A percentile compares a stretch with the other conserved stretches of the same genome.
Evolutionary conservation across 2,329 filamentous ascomycete species (phyloP).

Genomic region (Aciculosporium take): DNA sequence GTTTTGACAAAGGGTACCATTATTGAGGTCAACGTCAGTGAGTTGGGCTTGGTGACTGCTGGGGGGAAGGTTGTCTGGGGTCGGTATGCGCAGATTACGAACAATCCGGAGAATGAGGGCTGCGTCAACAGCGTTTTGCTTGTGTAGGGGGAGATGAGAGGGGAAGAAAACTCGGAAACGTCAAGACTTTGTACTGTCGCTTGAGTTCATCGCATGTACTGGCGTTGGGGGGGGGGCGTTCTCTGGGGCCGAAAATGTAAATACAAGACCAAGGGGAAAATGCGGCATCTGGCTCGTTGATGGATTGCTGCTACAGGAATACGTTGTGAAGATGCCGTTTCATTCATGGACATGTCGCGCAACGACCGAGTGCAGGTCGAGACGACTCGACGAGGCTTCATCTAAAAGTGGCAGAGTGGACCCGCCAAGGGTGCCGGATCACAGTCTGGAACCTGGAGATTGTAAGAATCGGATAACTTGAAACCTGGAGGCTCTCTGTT

Average conservation of each 20-base stretch:
- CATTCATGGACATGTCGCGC: too few relatives aligned
- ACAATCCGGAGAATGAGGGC: slow-evolving; percentile 34
- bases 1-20: slow-evolving; percentile 70
- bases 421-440: too few relatives aligned
- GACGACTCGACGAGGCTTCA: too few relatives aligned
- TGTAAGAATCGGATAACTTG: too few relatives aligned
- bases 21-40: slow-evolving; percentile 85
- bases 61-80: slow-evolving; percentile 92
- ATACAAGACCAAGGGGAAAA: background rate
- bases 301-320: background rate
- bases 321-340: background rate
- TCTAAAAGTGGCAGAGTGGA: too few relatives aligned
- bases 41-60: slow-evolving; percentile 80
- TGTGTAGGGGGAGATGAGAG: slow-evolving; percentile 10
- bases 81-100: slow-evolving; percentile 47
- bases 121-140: slow-evolving; percentile 28
- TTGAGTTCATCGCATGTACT: slow-evolving; percentile 12
- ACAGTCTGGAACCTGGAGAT: too few relatives aligned
- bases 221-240: slow-evolving; percentile 14
- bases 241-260: background rate
- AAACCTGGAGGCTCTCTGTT: too few relatives aligned
- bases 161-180: too few relatives aligned
- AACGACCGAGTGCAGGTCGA: too few relatives aligned
- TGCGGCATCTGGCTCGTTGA: background rate
- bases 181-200: background rate